Evolutionary conservation across 257 asterid species (phyloP), one percentile per base, ranked within the genome.

Genomic region (Salvia hispanica): DNA sequence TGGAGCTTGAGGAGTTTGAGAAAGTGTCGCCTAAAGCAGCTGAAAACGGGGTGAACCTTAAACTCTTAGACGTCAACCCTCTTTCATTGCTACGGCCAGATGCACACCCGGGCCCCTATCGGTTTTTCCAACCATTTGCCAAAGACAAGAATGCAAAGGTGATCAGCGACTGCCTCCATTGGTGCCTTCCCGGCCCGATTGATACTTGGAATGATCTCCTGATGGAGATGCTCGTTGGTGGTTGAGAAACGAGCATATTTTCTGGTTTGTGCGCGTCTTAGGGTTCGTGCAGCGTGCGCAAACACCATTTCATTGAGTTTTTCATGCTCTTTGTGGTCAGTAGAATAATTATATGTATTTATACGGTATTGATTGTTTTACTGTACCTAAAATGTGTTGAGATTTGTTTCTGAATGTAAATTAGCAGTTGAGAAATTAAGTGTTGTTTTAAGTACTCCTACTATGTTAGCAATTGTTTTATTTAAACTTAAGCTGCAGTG

Each of bases 101-200:
- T 33, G 97, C 96, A 6, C 97, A 88, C 58, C 95, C 93, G 0
- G 96, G 96, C 0, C 84, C 89, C 0, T 86, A 83, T 42, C 66
- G 95, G 47, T 72, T 71, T 58, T 86, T 78, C 64, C 91, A 83
- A 4, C 96, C 92, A 1, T 83, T 83, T 13, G 77, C 73, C 0
- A 64, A 83, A 25, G 83, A 62, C 5, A 73, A 78, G 81, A 75
- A 75, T 3, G 91, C 72, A 0, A 79, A 79, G 78, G 69, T 82
- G 2, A 62, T 80, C 7, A 86, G 73, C 10, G 96, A 91, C 54
- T 91, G 97, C 65, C 70, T 91, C 67, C 97, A 91, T 59, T 91
- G 96, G 95, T 91, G 97, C 74, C 72, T 88, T 57, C 97, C 96
- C 0, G 97, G 97, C 15, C 95, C 96, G 4, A 85, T 86, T 6